Conservation (phyloP, 805 yeast species). For the Kazachstania taianensis region DNA sequence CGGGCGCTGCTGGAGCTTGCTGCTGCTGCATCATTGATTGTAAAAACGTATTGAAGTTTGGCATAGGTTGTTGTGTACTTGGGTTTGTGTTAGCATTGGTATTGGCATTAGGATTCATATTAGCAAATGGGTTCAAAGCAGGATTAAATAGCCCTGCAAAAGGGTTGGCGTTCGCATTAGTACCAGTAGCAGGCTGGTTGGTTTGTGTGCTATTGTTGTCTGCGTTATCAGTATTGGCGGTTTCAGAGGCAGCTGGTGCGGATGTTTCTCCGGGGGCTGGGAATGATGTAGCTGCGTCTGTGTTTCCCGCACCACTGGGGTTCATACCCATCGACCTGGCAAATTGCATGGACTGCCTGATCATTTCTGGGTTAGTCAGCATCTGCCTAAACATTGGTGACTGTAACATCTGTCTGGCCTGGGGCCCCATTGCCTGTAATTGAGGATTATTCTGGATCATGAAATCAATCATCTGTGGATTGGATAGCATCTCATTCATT, state of each 20-base stretch:
- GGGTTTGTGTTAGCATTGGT: constrained; percentile 1
- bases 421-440: constrained; percentile 79
- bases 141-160: constrained; percentile 36
- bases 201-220: constrained; percentile 15
- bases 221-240: constrained; percentile 18
- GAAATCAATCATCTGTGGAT: constrained; percentile 81
- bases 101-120: constrained; percentile 18
- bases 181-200: constrained; percentile 11
- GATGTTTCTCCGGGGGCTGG: constrained; percentile 41
- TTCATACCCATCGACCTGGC: constrained; percentile 37
- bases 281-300: constrained; percentile 30
- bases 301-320: constrained; percentile 24
- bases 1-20: constrained; percentile 11
- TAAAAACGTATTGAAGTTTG: constrained; percentile 32
- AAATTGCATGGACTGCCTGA: constrained; percentile 75
- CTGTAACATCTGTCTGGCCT: constrained; percentile 75
- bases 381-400: constrained; percentile 73
- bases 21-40: constrained; percentile 31
- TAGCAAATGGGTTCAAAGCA: constrained; percentile 36
- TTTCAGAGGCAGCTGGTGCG: constrained; percentile 14
- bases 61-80: too few species aligned
- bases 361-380: constrained; percentile 73
- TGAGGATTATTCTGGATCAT: constrained; percentile 78
- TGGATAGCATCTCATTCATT: constrained; percentile 70
- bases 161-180: constrained; percentile 37